Conservation (phyloP, 2,329 filamentous ascomycete genomes). For the Exophiala viscosa region DNA sequence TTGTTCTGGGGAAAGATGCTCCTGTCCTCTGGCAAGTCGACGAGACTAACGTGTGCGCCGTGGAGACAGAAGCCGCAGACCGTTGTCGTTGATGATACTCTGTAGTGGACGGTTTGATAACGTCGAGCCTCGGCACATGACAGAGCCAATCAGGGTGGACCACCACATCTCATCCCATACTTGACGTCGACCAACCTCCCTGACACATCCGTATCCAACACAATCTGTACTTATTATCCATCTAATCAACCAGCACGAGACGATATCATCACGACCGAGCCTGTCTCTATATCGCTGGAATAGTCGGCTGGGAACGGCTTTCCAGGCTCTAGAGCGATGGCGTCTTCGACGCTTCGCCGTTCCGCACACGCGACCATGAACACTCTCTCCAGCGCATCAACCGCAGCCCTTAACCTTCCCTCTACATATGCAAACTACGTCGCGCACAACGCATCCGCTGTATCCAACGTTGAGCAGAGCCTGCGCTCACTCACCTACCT, state of each 20-base stretch:
- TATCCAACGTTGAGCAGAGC: slow-evolving; percentile 91
- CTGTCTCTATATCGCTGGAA: background rate
- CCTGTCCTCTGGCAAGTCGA: too few relatives aligned
- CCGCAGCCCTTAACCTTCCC: slow-evolving; percentile 23
- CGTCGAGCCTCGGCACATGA: background rate
- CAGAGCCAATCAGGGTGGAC: background rate
- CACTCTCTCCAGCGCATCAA: slow-evolving; percentile 21
- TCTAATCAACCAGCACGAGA: background rate
- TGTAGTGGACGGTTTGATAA: too few relatives aligned
- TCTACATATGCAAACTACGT: slow-evolving; percentile 76
- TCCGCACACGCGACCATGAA: slow-evolving; percentile 21
- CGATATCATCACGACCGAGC: background rate
- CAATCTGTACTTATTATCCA: background rate
- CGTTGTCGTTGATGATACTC: too few relatives aligned
- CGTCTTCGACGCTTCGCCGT: slow-evolving; percentile 21
- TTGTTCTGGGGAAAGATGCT: too few relatives aligned
- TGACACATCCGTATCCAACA: background rate
- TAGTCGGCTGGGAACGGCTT: background rate
- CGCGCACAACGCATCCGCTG: slow-evolving; percentile 87
- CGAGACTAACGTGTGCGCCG: too few relatives aligned
- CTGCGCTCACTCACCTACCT: slow-evolving; percentile 92
- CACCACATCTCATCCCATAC: background rate
- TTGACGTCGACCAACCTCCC: background rate
- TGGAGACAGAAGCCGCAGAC: too few relatives aligned
- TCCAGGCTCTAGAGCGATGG: slow-evolving; percentile 12